A percentile compares a stretch with the other conserved stretches of the same genome.
Conservation (phyloP, 768 basidiomycete genomes). For the Amanita pallidorosea region DNA sequence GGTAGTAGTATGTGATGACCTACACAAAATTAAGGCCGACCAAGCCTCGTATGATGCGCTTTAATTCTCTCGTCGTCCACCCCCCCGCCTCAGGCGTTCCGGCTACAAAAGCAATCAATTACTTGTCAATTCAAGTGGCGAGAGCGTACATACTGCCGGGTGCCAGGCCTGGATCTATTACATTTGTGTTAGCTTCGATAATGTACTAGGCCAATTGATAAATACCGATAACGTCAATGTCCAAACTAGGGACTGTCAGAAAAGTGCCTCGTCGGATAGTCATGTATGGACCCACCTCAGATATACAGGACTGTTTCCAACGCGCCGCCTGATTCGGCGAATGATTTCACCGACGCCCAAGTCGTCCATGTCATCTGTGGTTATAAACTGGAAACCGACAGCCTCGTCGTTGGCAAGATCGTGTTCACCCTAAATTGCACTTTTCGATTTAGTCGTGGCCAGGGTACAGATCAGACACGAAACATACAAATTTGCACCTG, state of each 20-base stretch:
- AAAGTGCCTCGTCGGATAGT: not conserved
- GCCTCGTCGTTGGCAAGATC: conserved; percentile 61
- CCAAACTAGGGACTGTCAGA: not conserved
- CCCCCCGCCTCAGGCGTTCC: conserved; percentile 77
- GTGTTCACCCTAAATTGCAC: conserved; percentile 31
- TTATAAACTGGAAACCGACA: conserved; percentile 72
- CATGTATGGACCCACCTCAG: not conserved
- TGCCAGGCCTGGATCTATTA: too few relatives aligned
- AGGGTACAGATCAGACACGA: not conserved
- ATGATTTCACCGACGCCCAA: conserved; percentile 63
- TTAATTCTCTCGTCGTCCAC: conserved; percentile 79
- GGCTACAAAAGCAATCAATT: conserved; percentile 27
- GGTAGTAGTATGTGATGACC: not conserved
- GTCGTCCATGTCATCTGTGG: conserved; percentile 78
- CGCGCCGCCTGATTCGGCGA: conserved; percentile 54
- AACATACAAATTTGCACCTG: conserved; percentile 52
- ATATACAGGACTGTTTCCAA: conserved; percentile 49
- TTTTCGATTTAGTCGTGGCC: conserved; percentile 6
- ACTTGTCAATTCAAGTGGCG: too few relatives aligned
- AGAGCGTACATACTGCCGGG: too few relatives aligned
- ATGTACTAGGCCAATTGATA: too few relatives aligned
- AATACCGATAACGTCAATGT: too few relatives aligned
- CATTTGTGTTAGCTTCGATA: too few relatives aligned
- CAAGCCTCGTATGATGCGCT: conserved; percentile 70
- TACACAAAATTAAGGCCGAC: conserved; percentile 74